Evolutionary conservation across 345 rosid genomes (phyloP), one percentile per base, ranked within the genome.

Genomic region (Eucalyptus fibrosa): DNA sequence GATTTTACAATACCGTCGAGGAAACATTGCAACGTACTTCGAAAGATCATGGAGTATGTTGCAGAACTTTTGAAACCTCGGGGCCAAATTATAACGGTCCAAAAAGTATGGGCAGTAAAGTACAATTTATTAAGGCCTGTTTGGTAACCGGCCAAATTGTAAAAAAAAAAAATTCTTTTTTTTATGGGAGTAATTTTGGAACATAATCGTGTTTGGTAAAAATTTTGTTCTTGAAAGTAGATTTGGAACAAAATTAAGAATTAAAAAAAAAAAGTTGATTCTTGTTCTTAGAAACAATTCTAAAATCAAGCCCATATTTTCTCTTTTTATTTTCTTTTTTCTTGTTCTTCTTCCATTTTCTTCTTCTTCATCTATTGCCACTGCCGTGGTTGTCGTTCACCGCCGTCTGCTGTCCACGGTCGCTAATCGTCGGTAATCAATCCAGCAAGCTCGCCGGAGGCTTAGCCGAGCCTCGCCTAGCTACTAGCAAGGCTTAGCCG

Each of bases 361-460:
- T 50, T 50, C 50, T 50, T 50, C 2, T 50, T 50, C 3, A 50
- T 50, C 50, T 2, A 50, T 0, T 49, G 1, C 5, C 50, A 49
- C 50, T 0, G 0, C 16, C 1, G 6, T 1, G 6, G 6, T 49
- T 49, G 50, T 1, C 16, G 15, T 49, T 49, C 50, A 2, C 50
- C 50, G 5, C 5, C 50, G 5, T 49, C 5, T 4, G 5, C 15
- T 2, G 0, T 5, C 50, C 50, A 49, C 2, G 15, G 15, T 2
- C 2, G 15, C 1, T 12, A 0, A 4, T 49, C 15, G 2, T 4
- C 2, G 15, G 15, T 4, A 49, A 49, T 0, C 5, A 0, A 0
- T 49, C 50, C 50, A 12, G 0, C 2, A 2, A 4, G 50, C 50
- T 49, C 14, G 2, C 2, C 2, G 14, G 15, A 49, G 50, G 15